Evolutionary conservation across 2,329 filamentous ascomycete species (phyloP).

Genomic region (Ophiosphaerella korrae): DNA sequence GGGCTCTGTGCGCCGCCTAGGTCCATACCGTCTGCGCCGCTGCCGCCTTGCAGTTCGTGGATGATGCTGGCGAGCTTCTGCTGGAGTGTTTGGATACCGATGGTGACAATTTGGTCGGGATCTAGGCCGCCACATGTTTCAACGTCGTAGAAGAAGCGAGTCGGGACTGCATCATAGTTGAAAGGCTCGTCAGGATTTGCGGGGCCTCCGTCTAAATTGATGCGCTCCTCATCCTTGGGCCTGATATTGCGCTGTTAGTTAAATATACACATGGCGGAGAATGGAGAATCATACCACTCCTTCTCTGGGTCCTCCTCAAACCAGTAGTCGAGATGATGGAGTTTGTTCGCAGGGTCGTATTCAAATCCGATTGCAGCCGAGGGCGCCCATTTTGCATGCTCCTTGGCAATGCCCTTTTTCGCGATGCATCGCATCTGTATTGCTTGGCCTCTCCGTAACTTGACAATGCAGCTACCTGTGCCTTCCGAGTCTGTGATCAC

Average conservation of each 20-base stretch:
- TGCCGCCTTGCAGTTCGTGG: constrained; percentile 63
- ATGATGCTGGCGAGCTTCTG: constrained; percentile 86
- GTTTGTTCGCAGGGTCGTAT: constrained; percentile 96
- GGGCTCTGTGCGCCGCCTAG: constrained; percentile 71
- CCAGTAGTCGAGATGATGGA: constrained; percentile 92
- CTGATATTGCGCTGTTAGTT: constrained; percentile 48
- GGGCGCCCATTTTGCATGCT: constrained; percentile 97
- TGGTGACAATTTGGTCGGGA: constrained; percentile 85
- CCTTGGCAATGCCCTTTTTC: constrained; percentile 98
- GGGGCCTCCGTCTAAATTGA: constrained; percentile 73
- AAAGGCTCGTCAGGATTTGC: constrained; percentile 83
- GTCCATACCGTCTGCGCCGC: constrained; percentile 54
- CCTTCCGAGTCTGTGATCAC: constrained; percentile 83
- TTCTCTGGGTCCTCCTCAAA: constrained; percentile 83
- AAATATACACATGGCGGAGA: not conserved
- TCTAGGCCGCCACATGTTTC: constrained; percentile 87
- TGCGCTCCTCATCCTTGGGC: constrained; percentile 84
- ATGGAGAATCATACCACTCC: constrained; percentile 72
- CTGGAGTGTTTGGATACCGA: constrained; percentile 87
- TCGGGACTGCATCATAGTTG: constrained; percentile 85
- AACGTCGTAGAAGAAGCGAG: constrained; percentile 90
- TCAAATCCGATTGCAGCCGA: constrained; percentile 93
- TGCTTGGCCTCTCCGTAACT: constrained; percentile 88
- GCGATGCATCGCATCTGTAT: constrained; percentile 89
- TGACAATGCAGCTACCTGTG: constrained; percentile 84